These are phyloP conservation scores for Saccharomycopsis amapae DNA, from an alignment of 805 yeast genomes.

Conservation along the genomic window DNA sequence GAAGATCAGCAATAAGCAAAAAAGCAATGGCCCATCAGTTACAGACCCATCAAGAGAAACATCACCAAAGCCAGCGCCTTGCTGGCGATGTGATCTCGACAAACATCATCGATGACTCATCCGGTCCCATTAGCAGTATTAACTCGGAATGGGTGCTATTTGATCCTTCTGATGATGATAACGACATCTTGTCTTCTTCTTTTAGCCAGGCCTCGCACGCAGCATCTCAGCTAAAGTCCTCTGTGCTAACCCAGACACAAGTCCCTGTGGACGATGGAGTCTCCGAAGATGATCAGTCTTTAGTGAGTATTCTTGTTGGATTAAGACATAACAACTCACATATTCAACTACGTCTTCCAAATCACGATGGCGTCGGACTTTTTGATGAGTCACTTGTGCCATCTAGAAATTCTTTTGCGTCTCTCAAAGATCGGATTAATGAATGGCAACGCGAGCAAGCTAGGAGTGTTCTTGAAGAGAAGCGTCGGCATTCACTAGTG, in stretches of 20 bases:
- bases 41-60: too few relatives aligned
- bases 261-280: not conserved
- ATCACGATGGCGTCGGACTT: slow-evolving; percentile 9
- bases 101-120: too few relatives aligned
- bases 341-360: slow-evolving; percentile 5
- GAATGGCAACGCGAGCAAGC: slow-evolving; percentile 20
- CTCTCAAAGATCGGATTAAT: slow-evolving; percentile 14
- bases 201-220: not conserved
- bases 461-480: slow-evolving; percentile 1
- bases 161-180: slow-evolving; percentile 15
- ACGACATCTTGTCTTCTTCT: slow-evolving; percentile 11
- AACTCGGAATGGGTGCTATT: slow-evolving; percentile 14
- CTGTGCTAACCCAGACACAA: not conserved
- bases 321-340: not conserved
- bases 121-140: too few relatives aligned
- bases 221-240: not conserved
- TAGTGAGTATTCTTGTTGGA: not conserved
- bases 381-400: slow-evolving; percentile 6
- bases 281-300: slow-evolving; percentile 3
- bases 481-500: not conserved
- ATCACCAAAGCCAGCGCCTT: too few relatives aligned
- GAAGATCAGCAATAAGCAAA: too few relatives aligned
- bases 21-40: too few relatives aligned
- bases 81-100: too few relatives aligned
- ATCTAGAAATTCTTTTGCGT: not conserved